phyloP scores from a whole-genome alignment of 2,329 filamentous ascomycete species.

The Fusarium clavum region DNA sequence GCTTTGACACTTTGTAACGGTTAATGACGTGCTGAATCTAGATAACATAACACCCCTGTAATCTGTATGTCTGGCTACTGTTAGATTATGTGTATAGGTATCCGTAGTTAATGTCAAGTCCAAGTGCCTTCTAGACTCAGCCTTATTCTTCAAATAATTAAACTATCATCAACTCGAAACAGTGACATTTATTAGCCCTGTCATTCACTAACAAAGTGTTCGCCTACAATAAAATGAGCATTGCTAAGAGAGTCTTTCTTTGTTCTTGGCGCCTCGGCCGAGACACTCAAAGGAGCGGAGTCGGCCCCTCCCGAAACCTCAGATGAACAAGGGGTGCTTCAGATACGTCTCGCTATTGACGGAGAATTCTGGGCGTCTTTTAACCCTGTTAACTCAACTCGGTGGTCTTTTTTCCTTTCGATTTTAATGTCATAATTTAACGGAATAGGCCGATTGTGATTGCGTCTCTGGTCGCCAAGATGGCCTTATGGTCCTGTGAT shows the following conservation, averaged over 20 bases:
- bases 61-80: neutral
- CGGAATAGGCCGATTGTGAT: neutral
- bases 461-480: constrained; percentile 10
- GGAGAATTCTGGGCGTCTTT: constrained; percentile 33
- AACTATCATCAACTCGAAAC: constrained; percentile 18
- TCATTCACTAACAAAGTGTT: neutral
- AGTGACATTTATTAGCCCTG: constrained; percentile 5
- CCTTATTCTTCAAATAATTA: constrained; percentile 10
- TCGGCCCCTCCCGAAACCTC: constrained; percentile 36
- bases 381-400: neutral
- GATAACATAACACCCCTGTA: neutral
- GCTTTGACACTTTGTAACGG: neutral
- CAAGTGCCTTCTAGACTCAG: constrained; percentile 11
- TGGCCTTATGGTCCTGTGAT: neutral
- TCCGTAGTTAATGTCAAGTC: neutral
- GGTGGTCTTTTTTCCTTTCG: constrained; percentile 8
- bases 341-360: constrained; percentile 40
- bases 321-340: constrained; percentile 38
- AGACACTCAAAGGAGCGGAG: constrained; percentile 23
- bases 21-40: neutral
- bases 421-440: constrained; percentile 3
- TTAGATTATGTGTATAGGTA: neutral
- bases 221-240: neutral
- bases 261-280: constrained; percentile 24
- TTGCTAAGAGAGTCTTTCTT: neutral